Percentiles rank a stretch among this genome's conserved stretches.
Evolutionary conservation across 805 yeast genomes (phyloP).

Genomic region (Kazachstania kunashirensis): DNA sequence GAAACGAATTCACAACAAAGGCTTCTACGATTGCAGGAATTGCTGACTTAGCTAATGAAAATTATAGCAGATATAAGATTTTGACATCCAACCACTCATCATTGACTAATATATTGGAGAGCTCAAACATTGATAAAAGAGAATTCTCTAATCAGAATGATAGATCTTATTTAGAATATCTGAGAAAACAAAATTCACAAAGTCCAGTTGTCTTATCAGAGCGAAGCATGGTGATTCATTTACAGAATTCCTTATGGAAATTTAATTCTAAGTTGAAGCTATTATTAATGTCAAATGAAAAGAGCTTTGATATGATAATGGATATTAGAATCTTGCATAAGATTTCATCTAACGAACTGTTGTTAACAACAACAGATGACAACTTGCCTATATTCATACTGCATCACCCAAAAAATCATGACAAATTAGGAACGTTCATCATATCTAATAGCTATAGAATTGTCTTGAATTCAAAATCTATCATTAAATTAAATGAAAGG

Average conservation of each 20-base stretch:
- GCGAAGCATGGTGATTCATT: neutral
- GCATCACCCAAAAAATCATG: neutral
- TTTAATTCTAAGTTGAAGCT: constrained; percentile 1
- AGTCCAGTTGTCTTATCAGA: too few relatives aligned
- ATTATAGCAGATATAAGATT: too few relatives aligned
- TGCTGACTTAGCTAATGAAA: too few relatives aligned
- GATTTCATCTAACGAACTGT: constrained; percentile 2
- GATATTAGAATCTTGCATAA: neutral
- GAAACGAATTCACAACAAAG: too few relatives aligned
- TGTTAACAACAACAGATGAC: neutral
- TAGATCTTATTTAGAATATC: too few relatives aligned
- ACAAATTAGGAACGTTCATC: neutral
- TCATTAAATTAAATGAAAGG: constrained; percentile 2
- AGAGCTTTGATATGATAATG: constrained; percentile 2
- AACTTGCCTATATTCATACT: neutral
- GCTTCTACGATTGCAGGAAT: too few relatives aligned
- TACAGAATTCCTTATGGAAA: constrained; percentile 1
- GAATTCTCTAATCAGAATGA: too few relatives aligned
- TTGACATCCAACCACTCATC: too few relatives aligned
- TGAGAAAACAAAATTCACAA: too few relatives aligned
- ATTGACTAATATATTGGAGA: too few relatives aligned
- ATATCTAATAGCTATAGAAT: constrained; percentile 2
- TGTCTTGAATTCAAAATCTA: constrained; percentile 6
- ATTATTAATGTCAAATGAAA: neutral
- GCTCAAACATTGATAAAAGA: too few relatives aligned